Conservation (phyloP, 2,329 filamentous ascomycete genomes). For the Lecanoromycetidae sp. region DNA sequence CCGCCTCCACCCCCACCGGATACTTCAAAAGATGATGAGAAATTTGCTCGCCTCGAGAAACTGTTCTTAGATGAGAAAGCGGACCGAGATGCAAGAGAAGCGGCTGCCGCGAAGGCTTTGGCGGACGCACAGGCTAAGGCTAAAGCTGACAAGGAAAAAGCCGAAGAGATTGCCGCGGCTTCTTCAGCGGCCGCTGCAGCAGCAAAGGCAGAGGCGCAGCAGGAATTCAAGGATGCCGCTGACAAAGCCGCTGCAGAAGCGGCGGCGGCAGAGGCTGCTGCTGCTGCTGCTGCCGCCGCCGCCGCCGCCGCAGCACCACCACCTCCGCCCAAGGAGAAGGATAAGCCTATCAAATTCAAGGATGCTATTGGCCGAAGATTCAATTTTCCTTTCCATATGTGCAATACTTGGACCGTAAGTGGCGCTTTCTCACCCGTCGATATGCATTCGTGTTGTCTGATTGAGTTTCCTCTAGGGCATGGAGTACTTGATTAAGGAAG, state of each 20-base stretch:
- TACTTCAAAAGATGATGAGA: slow-evolving; percentile 43
- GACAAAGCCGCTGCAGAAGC: too few species aligned
- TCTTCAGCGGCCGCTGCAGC: slow-evolving; percentile 29
- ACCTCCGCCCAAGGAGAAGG: slow-evolving; percentile 38
- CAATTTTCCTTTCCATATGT: slow-evolving; percentile 78
- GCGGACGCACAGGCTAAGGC: slow-evolving; percentile 42
- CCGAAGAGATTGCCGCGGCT: slow-evolving; percentile 31
- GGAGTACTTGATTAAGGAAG: slow-evolving; percentile 76
- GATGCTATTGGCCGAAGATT: slow-evolving; percentile 86
- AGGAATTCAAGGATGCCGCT: too few species aligned
- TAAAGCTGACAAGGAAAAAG: slow-evolving; percentile 31
- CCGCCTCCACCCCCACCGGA: slow-evolving; percentile 34
- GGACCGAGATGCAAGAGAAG: slow-evolving; percentile 31
- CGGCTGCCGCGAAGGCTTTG: slow-evolving; percentile 28
- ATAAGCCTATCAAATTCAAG: slow-evolving; percentile 75
- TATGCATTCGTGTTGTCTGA: background rate
- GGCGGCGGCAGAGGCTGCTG: too few species aligned
- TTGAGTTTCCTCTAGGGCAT: slow-evolving; percentile 49
- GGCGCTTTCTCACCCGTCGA: background rate
- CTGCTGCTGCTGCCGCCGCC: slow-evolving; percentile 23
- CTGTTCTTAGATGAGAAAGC: slow-evolving; percentile 38
- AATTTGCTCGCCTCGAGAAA: slow-evolving; percentile 49
- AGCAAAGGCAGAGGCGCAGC: slow-evolving; percentile 27
- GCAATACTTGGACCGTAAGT: slow-evolving; percentile 54
- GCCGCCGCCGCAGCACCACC: slow-evolving; percentile 24